These are phyloP conservation scores for Jamesozyma piceae DNA, from an alignment of 805 yeast species.

Conservation along the genomic window DNA sequence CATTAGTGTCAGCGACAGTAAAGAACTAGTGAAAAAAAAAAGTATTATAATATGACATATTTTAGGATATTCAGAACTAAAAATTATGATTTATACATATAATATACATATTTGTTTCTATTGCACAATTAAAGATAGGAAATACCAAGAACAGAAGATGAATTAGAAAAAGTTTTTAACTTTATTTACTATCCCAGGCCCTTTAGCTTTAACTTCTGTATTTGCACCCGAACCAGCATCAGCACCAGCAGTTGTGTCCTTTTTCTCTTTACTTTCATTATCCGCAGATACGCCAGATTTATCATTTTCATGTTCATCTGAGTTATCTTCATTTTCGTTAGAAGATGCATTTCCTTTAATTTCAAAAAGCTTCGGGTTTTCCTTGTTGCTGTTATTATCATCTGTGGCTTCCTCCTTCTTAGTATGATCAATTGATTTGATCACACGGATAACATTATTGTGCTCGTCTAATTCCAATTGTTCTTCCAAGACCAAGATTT, in stretches of 20 bases:
- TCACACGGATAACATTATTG: constrained; percentile 3
- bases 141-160: too few relatives aligned
- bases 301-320: neutral
- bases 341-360: neutral
- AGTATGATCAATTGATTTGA: constrained; percentile 2
- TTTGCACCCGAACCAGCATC: neutral
- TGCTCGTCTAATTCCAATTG: constrained; percentile 14
- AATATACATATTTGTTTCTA: too few relatives aligned
- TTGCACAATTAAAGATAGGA: too few relatives aligned
- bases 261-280: neutral
- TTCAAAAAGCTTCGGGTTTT: neutral
- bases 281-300: neutral
- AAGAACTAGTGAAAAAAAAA: too few relatives aligned
- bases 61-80: too few relatives aligned
- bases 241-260: neutral
- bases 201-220: neutral
- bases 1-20: too few relatives aligned
- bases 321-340: neutral
- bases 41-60: too few relatives aligned
- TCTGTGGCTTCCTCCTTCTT: neutral
- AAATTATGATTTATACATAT: too few relatives aligned
- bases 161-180: neutral
- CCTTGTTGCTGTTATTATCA: constrained; percentile 1
- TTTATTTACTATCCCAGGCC: neutral
- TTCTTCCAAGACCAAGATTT: constrained; percentile 29